Evolutionary conservation across 129 eudicot genomes (phyloP).

Genomic region (Tanacetum coccineum): DNA sequence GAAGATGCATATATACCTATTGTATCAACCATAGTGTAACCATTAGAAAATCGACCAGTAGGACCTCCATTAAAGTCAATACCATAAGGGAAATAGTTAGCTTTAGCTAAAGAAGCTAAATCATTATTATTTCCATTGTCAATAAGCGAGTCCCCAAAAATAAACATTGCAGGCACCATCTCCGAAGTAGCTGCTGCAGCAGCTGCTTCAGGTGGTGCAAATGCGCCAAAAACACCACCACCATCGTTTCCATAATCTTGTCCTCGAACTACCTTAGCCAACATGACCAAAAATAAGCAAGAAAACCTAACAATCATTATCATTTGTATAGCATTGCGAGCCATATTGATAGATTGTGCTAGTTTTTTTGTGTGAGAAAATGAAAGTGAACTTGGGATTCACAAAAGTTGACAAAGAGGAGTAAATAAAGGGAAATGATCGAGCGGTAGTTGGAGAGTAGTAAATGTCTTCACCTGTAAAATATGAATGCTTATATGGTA

Average conservation of each 20-base stretch:
- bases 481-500: constrained; percentile 19
- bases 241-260: constrained; percentile 25
- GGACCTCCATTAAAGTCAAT: constrained; percentile 78
- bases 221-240: constrained; percentile 22
- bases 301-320: constrained; percentile 13
- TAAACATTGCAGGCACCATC: constrained; percentile 86
- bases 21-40: constrained; percentile 86
- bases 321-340: background rate
- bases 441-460: constrained; percentile 39
- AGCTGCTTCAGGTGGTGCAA: constrained; percentile 20
- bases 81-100: constrained; percentile 87
- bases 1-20: constrained; percentile 44
- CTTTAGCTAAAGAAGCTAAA: constrained; percentile 80
- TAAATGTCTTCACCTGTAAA: constrained; percentile 38
- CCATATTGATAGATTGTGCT: constrained; percentile 14
- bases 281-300: constrained; percentile 13
- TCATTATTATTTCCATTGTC: constrained; percentile 87
- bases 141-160: constrained; percentile 84
- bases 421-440: constrained; percentile 30
- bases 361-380: constrained; percentile 18
- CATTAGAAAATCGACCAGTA: constrained; percentile 85
- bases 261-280: background rate
- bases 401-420: constrained; percentile 14
- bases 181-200: constrained; percentile 26
- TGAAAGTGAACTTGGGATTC: constrained; percentile 28